phyloP scores from a whole-genome alignment of 768 basidiomycete genomes.

The Flagelloscypha sp. region DNA sequence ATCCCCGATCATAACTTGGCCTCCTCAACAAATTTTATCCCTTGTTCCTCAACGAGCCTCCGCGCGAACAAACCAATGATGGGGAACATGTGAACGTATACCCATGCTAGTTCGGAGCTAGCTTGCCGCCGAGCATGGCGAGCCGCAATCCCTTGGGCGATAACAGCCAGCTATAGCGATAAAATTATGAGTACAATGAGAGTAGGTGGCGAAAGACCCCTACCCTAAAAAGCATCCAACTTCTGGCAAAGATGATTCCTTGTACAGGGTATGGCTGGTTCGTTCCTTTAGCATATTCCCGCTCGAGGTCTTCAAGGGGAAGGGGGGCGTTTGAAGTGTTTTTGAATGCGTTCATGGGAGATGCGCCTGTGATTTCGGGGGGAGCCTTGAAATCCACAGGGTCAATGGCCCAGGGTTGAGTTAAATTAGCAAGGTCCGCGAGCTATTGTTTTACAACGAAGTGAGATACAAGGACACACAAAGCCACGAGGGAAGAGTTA shows the following conservation, averaged over 20 bases:
- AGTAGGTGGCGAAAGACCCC: conserved; percentile 15
- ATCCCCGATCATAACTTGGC: conserved; percentile 26
- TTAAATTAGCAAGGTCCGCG: conserved; percentile 86
- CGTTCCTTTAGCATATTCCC: conserved; percentile 67
- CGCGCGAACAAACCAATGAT: conserved; percentile 58
- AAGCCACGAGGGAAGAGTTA: background rate
- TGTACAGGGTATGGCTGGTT: conserved; percentile 63
- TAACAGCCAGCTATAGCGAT: conserved; percentile 55
- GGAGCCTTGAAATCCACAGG: conserved; percentile 29
- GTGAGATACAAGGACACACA: conserved; percentile 4
- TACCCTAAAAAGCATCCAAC: conserved; percentile 82
- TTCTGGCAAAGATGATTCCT: conserved; percentile 73
- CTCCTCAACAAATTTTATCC: conserved; percentile 18
- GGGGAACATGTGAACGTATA: conserved; percentile 41
- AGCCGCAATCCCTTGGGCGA: conserved; percentile 86
- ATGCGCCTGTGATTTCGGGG: conserved; percentile 16
- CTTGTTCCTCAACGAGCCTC: conserved; percentile 48
- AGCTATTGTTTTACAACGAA: conserved; percentile 33
- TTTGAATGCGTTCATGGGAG: conserved; percentile 54
- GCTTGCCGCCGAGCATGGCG: conserved; percentile 80
- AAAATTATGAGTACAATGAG: conserved; percentile 4
- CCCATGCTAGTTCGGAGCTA: conserved; percentile 69
- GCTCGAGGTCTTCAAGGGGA: conserved; percentile 63
- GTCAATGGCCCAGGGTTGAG: conserved; percentile 72
- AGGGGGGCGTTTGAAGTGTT: conserved; percentile 54